Conservation (phyloP, 495 filamentous ascomycete genomes). For the Pyrenopolyporus hunteri region DNA sequence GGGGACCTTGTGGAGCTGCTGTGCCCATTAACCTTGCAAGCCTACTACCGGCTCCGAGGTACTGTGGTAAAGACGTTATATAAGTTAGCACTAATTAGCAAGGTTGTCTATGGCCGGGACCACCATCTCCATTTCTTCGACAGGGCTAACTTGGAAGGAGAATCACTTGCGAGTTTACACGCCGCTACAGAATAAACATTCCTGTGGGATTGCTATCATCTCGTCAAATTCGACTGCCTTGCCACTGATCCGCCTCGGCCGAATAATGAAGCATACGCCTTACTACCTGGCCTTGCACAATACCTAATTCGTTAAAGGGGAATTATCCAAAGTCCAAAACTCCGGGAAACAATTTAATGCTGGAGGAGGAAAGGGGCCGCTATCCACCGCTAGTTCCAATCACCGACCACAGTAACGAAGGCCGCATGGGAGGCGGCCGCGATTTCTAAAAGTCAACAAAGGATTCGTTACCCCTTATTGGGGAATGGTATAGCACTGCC, state of each 20-base stretch:
- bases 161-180: constrained; percentile 6
- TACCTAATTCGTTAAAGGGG: too few species aligned
- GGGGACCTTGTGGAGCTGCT: constrained; percentile 6
- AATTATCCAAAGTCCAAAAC: constrained; percentile 12
- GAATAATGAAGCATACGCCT: too few species aligned
- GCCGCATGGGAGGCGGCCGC: constrained; percentile 32
- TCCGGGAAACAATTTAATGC: background rate
- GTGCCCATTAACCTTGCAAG: constrained; percentile 9
- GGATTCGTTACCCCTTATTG: constrained; percentile 22
- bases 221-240: constrained; percentile 14
- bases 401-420: constrained; percentile 21
- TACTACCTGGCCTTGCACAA: too few species aligned
- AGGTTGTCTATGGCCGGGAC: background rate
- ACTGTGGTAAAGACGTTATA: constrained; percentile 1
- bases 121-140: background rate
- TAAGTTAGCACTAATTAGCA: background rate
- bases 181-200: background rate
- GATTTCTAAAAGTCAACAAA: constrained; percentile 8
- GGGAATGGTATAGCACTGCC: constrained; percentile 11
- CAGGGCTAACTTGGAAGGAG: constrained; percentile 12
- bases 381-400: constrained; percentile 35
- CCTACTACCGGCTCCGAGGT: background rate
- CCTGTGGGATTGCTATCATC: constrained; percentile 24
- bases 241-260: constrained; percentile 11
- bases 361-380: constrained; percentile 13